Conservation (phyloP, 2,329 filamentous ascomycete species). For the Arthroderma sp. region DNA sequence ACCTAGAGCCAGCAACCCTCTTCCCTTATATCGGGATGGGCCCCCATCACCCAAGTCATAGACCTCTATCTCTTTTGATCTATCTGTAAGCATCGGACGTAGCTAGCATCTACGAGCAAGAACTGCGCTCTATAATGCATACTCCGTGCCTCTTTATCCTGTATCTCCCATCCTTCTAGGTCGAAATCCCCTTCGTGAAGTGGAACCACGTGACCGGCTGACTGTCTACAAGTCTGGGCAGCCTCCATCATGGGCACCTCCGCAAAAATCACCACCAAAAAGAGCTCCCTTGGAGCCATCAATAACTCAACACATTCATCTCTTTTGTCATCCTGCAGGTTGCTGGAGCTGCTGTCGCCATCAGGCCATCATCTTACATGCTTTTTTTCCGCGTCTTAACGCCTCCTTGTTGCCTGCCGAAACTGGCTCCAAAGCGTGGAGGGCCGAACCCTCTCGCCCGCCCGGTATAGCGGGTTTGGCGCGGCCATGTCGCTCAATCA, state of each 20-base stretch:
- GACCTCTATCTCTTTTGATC: too few species aligned
- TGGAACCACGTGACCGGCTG: constrained; percentile 15
- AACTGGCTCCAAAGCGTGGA: constrained; percentile 32
- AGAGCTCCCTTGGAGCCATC: constrained; percentile 25
- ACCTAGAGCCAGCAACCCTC: too few species aligned
- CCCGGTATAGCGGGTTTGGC: constrained; percentile 37
- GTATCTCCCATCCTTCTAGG: too few species aligned
- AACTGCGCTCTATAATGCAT: too few species aligned
- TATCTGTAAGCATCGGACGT: too few species aligned
- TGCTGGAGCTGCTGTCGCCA: constrained; percentile 17
- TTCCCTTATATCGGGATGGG: too few species aligned
- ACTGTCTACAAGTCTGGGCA: constrained; percentile 18
- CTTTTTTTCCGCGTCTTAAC: constrained; percentile 22
- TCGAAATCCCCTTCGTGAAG: too few species aligned
- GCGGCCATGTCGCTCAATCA: constrained; percentile 53
- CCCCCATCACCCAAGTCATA: too few species aligned
- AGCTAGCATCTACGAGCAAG: too few species aligned
- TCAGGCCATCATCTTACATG: constrained; percentile 19
- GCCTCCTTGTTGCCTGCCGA: constrained; percentile 21
- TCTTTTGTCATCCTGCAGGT: constrained; percentile 22
- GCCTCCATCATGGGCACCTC: constrained; percentile 29
- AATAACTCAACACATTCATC: constrained; percentile 26
- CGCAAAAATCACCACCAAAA: constrained; percentile 32
- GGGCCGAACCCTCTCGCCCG: constrained; percentile 33
- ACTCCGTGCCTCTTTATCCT: too few species aligned